A percentile compares a stretch with the other conserved stretches of the same genome.
phyloP scores from a whole-genome alignment of 768 basidiomycete genomes.

The Exsudoporus frostii region DNA sequence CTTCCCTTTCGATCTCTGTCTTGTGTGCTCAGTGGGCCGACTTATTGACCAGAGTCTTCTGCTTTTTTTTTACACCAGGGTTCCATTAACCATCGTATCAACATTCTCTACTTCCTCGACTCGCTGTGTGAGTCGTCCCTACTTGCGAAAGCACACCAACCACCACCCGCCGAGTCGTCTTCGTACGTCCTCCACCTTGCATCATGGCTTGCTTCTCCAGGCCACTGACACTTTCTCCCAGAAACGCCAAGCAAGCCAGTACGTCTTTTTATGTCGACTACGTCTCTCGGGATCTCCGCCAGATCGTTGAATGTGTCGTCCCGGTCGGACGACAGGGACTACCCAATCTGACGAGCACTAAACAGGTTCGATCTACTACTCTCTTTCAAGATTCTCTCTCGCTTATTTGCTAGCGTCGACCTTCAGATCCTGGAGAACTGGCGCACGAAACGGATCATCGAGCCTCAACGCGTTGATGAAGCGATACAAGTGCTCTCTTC shows the following conservation, averaged over 20 bases:
- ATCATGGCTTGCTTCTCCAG: background rate
- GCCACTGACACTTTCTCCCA: background rate
- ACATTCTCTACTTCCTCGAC: slow-evolving; percentile 89
- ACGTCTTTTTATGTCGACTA: slow-evolving; percentile 71
- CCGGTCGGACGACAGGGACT: slow-evolving; percentile 85
- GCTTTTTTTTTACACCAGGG: slow-evolving; percentile 45
- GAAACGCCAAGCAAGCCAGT: slow-evolving; percentile 33
- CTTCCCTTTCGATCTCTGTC: background rate
- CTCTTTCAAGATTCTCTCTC: too few species aligned
- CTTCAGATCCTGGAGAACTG: slow-evolving; percentile 81
- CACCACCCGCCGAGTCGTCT: slow-evolving; percentile 26
- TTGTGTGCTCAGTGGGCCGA: too few species aligned
- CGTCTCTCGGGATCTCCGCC: slow-evolving; percentile 71
- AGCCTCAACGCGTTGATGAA: slow-evolving; percentile 74
- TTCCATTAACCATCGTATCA: slow-evolving; percentile 87
- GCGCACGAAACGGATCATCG: slow-evolving; percentile 80
- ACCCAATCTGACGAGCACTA: slow-evolving; percentile 82
- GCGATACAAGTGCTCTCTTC: slow-evolving; percentile 54
- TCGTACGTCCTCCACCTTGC: slow-evolving; percentile 10
- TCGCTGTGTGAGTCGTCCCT: slow-evolving; percentile 79
- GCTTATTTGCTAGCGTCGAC: background rate
- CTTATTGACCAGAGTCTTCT: background rate
- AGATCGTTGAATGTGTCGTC: slow-evolving; percentile 82
- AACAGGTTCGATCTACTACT: slow-evolving; percentile 54
- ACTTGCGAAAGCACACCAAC: slow-evolving; percentile 55